These are phyloP conservation scores for Colletotrichum lini DNA, from an alignment of 2,329 filamentous ascomycete genomes.

Conservation along the genomic window DNA sequence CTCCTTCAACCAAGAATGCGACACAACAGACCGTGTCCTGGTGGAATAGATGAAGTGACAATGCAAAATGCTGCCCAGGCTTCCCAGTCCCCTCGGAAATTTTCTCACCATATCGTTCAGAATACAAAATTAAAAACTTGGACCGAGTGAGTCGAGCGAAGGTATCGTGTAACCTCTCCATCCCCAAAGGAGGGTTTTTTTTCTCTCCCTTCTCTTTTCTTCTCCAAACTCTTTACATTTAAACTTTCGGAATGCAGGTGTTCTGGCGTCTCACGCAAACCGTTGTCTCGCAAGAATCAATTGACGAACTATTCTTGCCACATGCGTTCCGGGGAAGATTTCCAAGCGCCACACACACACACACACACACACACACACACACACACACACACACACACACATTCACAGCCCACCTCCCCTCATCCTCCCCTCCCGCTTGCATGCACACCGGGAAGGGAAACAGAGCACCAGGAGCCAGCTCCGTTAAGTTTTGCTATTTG, in stretches of 20 bases:
- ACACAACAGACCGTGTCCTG: too few relatives aligned
- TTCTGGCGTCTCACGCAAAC: background rate
- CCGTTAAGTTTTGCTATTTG: background rate
- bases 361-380: background rate
- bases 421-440: background rate
- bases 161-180: too few relatives aligned
- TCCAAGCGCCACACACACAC: background rate
- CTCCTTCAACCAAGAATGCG: background rate
- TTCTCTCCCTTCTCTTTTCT: background rate
- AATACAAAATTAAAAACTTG: too few relatives aligned
- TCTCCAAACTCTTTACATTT: background rate
- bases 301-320: background rate
- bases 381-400: too few relatives aligned
- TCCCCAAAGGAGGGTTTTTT: too few relatives aligned
- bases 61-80: too few relatives aligned
- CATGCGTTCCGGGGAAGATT: background rate
- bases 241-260: background rate
- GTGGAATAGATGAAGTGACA: too few relatives aligned
- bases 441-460: background rate
- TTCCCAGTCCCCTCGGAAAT: too few relatives aligned
- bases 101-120: too few relatives aligned
- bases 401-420: background rate
- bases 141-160: too few relatives aligned
- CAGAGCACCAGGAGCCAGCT: conserved; percentile 18
- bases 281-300: background rate